Base-by-base conservation (phyloP, 1,284 basidiomycete species). In the Bondarzewia mesenterica region DNA sequence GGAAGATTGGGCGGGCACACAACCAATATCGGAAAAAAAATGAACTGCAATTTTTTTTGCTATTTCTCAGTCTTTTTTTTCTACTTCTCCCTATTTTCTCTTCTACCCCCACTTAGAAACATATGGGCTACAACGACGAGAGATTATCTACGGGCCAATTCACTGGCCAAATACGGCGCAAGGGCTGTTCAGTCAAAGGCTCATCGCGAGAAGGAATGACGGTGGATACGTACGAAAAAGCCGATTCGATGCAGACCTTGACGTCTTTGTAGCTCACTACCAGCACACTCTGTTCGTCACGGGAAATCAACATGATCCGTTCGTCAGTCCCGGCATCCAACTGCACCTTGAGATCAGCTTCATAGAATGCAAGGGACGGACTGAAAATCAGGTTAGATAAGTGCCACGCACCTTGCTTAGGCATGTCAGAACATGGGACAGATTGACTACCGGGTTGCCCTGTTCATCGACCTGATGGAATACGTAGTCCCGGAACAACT, bases 401-500 rank as follows among this genome's bases (percentile, higher is more conserved):
- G 35, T 35, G 23, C 22, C 3, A 60, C 66, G 21, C 41, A 88
- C 89, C 79, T 96, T 97, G 72, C 92, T 95, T 52, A 96, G 70
- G 60, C 88, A 91, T 1, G 83, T 80, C 23, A 97, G 69, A n/a
- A 97, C 93, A 67, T 97, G 93, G 1, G 83, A 80, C 52, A 97
- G 68, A 62, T 96, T 94, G 47, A 98, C 75, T 10, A 97, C 82
- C 0, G 96, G 94, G 50, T 87, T 84, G 8, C 92, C 91, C 52
- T 84, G 78, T 60, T 93, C 90, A 57, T 96, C 93, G 39, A 96
- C 86, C 60, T 95, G 91, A 64, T 99, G 96, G 70, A 99, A 99
- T 39, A 99, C 93, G 60, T 92, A 94, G 68, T 99, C 96, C 23
- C 96, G 80, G 78, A 99, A 99, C 44, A 99, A 79, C 73, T 96